These are phyloP conservation scores for Ogataea glucozyma DNA, from an alignment of 805 yeast genomes.

Conservation along the genomic window DNA sequence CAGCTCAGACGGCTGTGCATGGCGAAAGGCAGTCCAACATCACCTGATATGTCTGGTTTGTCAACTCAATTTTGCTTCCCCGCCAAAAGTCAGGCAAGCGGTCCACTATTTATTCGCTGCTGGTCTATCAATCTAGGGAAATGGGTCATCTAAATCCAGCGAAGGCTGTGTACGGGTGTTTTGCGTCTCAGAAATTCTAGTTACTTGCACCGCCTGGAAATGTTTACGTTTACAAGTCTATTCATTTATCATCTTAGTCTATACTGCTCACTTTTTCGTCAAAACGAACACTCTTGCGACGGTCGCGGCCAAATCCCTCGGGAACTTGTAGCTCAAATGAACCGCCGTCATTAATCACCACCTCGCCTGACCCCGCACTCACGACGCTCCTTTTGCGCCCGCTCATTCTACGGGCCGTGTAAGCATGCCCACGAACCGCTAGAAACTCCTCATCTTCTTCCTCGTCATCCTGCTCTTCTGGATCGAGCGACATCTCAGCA, in stretches of 20 bases:
- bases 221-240: too few relatives aligned
- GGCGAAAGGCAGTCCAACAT: too few relatives aligned
- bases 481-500: constrained; percentile 25
- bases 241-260: neutral
- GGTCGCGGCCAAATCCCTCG: constrained; percentile 22
- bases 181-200: too few relatives aligned
- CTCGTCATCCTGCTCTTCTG: constrained; percentile 14
- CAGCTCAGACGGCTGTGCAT: too few relatives aligned
- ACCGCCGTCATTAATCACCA: constrained; percentile 1
- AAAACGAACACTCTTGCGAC: constrained; percentile 36
- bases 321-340: constrained; percentile 27
- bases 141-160: too few relatives aligned
- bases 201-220: neutral
- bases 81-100: too few relatives aligned
- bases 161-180: too few relatives aligned
- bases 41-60: too few relatives aligned
- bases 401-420: neutral
- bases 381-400: constrained; percentile 7
- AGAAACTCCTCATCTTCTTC: constrained; percentile 1
- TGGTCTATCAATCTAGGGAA: too few relatives aligned
- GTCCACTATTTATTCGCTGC: too few relatives aligned
- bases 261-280: constrained; percentile 23
- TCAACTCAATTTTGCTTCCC: too few relatives aligned
- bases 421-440: neutral
- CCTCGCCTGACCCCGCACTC: constrained; percentile 2